Base-by-base conservation (phyloP, 129 eudicot species). In the Mikania micrantha region DNA sequence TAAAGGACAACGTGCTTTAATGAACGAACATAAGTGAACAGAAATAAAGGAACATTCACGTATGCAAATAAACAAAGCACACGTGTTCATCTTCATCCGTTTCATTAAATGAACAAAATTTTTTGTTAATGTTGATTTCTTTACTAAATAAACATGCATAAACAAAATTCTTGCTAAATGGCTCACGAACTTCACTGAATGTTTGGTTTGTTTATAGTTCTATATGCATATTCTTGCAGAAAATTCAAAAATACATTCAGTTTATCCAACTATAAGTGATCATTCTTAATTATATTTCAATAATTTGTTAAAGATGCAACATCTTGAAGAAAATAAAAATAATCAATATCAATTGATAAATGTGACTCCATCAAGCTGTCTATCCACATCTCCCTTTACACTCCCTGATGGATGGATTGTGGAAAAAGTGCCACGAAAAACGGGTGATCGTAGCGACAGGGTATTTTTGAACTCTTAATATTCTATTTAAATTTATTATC, bases 321-420 rank as follows among this genome's bases (percentile, higher is more conserved):
- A 59, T 72, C 77, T 80, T 42, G 83, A 79, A 49, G 80, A 82
- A 70, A 79, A 80, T 41, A 70, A 77, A 27, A 32, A 65, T 12
- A 67, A 70, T 52, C 57, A 38, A 47, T 70, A 69, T 50, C 71
- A 72, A 64, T 71, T 71, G 78, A 84, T 82, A 8, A 72, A 70
- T 52, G 79, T 84, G 70, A 65, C 64, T 21, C 77, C 81, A 15
- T 17, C 70, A 64, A 75, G 58, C 13, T 58, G 36, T 40, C 38
- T 54, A 16, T 27, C 63, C 16, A 15, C 58, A 17, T 48, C 82
- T 1, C 44, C 77, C 17, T 69, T 31, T 60, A 42, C 16, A 25
- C 85, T 91, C 70, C 97, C 97, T 36, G 97, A 91, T 75, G 97
- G 96, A 74, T 87, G 97, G 97, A 71, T 83, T 53, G 82, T 88